Conservation (phyloP, 2,329 filamentous ascomycete genomes). For the Trichothecium sympodiale region DNA sequence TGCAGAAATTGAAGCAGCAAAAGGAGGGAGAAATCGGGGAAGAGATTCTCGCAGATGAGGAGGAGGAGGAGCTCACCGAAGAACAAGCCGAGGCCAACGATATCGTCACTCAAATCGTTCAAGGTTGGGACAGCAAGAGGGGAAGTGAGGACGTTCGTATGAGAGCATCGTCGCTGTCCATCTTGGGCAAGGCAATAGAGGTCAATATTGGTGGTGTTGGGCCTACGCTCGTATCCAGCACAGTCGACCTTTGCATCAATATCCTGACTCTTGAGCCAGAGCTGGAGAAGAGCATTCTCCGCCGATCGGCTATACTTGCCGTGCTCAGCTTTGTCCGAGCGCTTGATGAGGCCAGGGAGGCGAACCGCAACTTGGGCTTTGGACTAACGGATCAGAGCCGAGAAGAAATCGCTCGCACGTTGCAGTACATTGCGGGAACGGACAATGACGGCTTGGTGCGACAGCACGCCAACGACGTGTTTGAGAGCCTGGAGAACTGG, state of each 20-base stretch:
- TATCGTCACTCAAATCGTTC: slow-evolving; percentile 46
- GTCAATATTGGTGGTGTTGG: slow-evolving; percentile 47
- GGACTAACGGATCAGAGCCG: slow-evolving; percentile 43
- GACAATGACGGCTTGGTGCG: slow-evolving; percentile 60
- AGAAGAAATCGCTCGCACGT: slow-evolving; percentile 48
- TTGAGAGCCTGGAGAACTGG: slow-evolving; percentile 56
- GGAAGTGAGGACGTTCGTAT: slow-evolving; percentile 61
- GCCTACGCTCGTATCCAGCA: slow-evolving; percentile 37
- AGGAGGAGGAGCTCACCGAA: slow-evolving; percentile 33
- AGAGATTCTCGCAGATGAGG: slow-evolving; percentile 25
- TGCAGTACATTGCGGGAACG: slow-evolving; percentile 52
- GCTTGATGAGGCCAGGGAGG: slow-evolving; percentile 40
- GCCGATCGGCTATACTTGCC: slow-evolving; percentile 54
- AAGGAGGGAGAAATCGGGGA: slow-evolving; percentile 40
- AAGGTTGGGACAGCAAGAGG: slow-evolving; percentile 55
- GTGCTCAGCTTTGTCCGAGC: slow-evolving; percentile 51
- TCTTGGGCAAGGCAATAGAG: slow-evolving; percentile 50
- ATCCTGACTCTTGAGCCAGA: slow-evolving; percentile 52
- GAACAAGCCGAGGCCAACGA: slow-evolving; percentile 35
- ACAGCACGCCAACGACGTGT: slow-evolving; percentile 54
- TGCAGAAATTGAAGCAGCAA: slow-evolving; percentile 33
- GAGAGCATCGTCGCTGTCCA: slow-evolving; percentile 56
- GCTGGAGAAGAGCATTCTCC: slow-evolving; percentile 50
- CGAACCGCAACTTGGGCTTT: slow-evolving; percentile 35
- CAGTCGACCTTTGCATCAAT: slow-evolving; percentile 51